phyloP scores from a whole-genome alignment of 441 rosid genomes.

The Rhodomyrtus psidioides region DNA sequence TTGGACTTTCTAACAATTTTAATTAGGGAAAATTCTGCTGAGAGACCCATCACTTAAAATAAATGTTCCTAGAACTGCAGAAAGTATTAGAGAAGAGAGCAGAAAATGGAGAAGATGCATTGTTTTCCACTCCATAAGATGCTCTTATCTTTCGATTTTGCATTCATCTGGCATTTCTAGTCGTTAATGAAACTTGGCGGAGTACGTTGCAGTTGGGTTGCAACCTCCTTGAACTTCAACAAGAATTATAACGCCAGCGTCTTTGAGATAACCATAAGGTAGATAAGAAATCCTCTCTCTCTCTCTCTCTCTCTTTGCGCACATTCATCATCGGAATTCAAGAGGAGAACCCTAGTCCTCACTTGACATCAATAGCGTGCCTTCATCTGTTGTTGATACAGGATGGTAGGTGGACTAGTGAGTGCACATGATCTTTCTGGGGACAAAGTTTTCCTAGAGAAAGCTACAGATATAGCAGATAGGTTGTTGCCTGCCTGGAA shows the following conservation, averaged over 20 bases:
- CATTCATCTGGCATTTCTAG: not conserved
- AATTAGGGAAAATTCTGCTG: not conserved
- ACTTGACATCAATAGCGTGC: not conserved
- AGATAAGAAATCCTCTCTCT: not conserved
- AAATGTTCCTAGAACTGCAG: not conserved
- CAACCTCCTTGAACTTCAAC: not conserved
- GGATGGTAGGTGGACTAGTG: not conserved
- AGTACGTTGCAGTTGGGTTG: not conserved
- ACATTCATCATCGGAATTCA: not conserved
- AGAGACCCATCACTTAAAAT: not conserved
- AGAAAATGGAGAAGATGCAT: not conserved
- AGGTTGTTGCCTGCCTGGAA: slow-evolving; percentile 1
- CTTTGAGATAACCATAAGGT: not conserved
- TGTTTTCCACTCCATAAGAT: not conserved
- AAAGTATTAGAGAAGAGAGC: not conserved
- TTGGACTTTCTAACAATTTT: no score
- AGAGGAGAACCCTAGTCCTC: not conserved
- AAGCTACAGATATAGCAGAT: not conserved
- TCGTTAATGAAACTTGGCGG: not conserved
- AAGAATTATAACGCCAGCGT: not conserved
- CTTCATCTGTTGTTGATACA: not conserved
- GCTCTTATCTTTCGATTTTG: not conserved
- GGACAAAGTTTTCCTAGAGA: not conserved
- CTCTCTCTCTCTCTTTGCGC: not conserved
- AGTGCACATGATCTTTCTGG: not conserved